A percentile compares a stretch with the other conserved stretches of the same genome.
These are phyloP conservation scores for Andrographis paniculata DNA, from an alignment of 305 asterid species.

Conservation along the genomic window DNA sequence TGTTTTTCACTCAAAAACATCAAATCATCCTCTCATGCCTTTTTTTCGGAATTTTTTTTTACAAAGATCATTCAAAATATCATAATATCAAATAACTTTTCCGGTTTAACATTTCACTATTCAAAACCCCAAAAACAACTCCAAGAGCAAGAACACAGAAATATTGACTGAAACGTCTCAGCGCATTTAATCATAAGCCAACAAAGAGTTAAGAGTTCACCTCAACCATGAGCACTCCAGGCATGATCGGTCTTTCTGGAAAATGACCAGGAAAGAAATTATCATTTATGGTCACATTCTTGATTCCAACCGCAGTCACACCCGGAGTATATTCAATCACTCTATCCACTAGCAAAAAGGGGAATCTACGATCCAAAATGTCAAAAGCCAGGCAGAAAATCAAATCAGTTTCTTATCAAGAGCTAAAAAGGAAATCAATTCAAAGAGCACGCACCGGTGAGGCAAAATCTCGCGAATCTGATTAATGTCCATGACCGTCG, in stretches of 20 bases:
- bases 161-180: not conserved
- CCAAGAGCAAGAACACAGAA: too few species aligned
- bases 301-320: slow-evolving; percentile 80
- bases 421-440: not conserved
- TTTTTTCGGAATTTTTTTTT: too few species aligned
- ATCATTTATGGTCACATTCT: slow-evolving; percentile 86
- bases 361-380: slow-evolving; percentile 43
- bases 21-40: too few species aligned
- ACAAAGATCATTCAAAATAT: too few species aligned
- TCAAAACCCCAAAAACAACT: too few species aligned
- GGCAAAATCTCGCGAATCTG: slow-evolving; percentile 64
- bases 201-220: slow-evolving; percentile 23
- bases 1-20: too few species aligned
- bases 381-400: slow-evolving; percentile 1
- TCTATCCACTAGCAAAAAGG: slow-evolving; percentile 86
- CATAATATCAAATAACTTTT: too few species aligned
- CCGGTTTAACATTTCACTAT: too few species aligned
- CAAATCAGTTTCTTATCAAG: slow-evolving; percentile 9
- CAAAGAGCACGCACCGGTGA: slow-evolving; percentile 40
- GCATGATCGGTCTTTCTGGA: slow-evolving; percentile 93
- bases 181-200: not conserved
- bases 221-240: slow-evolving; percentile 97
- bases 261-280: slow-evolving; percentile 90
- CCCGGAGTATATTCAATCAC: slow-evolving; percentile 78
- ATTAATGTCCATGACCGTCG: slow-evolving; percentile 62